Evolutionary conservation across 169 alveolate species (phyloP).

Genomic region (Eimeria zaria): DNA sequence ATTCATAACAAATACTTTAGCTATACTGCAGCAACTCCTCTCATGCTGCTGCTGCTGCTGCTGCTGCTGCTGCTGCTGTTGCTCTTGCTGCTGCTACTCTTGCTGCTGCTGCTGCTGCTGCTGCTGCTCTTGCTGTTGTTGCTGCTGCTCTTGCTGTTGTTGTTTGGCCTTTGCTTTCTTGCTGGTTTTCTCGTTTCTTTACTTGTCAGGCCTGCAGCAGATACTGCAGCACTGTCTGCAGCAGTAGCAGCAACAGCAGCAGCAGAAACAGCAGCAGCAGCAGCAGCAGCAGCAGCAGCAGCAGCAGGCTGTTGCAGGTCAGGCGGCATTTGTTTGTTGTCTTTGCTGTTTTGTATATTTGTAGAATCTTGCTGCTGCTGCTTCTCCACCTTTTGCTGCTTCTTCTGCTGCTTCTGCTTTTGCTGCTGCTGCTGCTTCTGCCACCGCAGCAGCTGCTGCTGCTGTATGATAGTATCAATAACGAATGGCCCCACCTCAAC

Average conservation of each 20-base stretch:
- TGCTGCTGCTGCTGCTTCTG: conserved; percentile 57
- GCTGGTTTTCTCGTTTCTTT: background rate
- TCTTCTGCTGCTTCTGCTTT: background rate
- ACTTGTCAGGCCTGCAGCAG: background rate
- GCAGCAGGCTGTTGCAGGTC: conserved; percentile 13
- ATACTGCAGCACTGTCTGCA: background rate
- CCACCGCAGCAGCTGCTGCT: conserved; percentile 44
- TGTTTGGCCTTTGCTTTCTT: background rate
- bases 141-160: background rate
- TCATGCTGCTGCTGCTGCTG: background rate
- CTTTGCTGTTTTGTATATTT: background rate
- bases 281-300: conserved; percentile 48
- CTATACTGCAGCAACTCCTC: too few species aligned
- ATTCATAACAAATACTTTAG: too few species aligned
- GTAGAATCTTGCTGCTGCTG: background rate
- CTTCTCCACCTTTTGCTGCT: background rate
- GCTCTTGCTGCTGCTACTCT: too few species aligned
- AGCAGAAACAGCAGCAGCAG: conserved; percentile 17
- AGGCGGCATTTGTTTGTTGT: background rate
- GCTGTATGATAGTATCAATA: conserved; percentile 1
- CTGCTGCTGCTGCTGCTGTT: too few species aligned
- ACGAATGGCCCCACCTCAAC: conserved; percentile 25
- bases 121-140: background rate
- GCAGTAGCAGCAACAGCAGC: background rate
- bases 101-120: conserved; percentile 20